phyloP scores from a whole-genome alignment of 2,329 filamentous ascomycete species.

The Calonectria ilicicola region DNA sequence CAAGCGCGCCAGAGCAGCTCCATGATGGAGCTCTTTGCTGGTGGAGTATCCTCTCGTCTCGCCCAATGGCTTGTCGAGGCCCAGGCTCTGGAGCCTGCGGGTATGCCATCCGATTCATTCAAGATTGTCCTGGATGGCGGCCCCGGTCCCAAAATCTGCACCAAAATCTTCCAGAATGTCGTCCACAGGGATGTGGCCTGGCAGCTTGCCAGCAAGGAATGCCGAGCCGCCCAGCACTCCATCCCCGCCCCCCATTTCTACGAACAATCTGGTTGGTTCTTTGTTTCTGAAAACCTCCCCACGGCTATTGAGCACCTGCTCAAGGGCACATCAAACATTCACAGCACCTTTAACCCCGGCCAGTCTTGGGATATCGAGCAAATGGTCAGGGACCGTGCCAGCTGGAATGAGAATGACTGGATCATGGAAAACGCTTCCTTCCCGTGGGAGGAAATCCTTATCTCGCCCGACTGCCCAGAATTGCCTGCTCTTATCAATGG shows the following conservation, averaged over 20 bases:
- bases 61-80: conserved; percentile 1
- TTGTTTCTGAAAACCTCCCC: neutral
- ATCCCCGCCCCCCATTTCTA: neutral
- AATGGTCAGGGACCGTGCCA: neutral
- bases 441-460: neutral
- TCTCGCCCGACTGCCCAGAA: neutral
- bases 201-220: neutral
- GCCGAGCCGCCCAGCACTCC: neutral
- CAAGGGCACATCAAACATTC: neutral
- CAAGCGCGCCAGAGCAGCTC: neutral
- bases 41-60: neutral
- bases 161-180: neutral
- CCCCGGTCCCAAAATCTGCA: neutral
- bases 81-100: neutral
- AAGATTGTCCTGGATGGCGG: neutral
- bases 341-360: neutral
- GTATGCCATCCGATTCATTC: neutral
- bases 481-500: neutral
- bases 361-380: neutral
- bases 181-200: neutral
- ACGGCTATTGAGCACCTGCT: neutral
- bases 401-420: neutral
- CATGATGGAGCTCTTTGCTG: neutral
- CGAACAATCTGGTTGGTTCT: neutral
- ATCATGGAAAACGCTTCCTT: neutral